Evolutionary conservation across 1,139 yeast genomes (phyloP).

Genomic region (Debaryomyces singareniensis): DNA sequence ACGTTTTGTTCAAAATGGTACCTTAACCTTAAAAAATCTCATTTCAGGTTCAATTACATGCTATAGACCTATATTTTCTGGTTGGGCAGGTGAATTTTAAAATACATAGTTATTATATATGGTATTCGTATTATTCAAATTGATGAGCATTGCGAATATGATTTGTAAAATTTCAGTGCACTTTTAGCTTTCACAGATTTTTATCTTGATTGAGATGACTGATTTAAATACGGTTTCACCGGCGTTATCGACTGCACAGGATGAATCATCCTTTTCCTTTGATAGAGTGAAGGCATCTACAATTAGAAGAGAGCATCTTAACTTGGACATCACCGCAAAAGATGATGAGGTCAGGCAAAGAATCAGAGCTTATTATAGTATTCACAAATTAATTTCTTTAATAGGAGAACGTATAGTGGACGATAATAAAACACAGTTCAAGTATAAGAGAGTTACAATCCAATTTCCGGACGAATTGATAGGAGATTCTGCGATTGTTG

Average conservation of each 20-base stretch:
- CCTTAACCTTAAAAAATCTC: constrained; percentile 36
- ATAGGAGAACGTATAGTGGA: constrained; percentile 19
- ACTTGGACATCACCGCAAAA: constrained; percentile 14
- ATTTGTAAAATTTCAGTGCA: too few relatives aligned
- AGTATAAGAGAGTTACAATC: constrained; percentile 55
- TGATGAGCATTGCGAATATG: too few relatives aligned
- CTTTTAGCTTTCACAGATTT: too few relatives aligned
- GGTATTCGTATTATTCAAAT: too few relatives aligned
- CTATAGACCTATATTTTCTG: constrained; percentile 50
- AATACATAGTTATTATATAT: too few relatives aligned
- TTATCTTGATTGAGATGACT: constrained; percentile 9
- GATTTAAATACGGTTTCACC: constrained; percentile 37
- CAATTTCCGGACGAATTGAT: constrained; percentile 87
- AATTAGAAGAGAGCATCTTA: constrained; percentile 28
- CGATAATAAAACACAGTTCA: constrained; percentile 11
- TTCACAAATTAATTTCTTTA: constrained; percentile 37
- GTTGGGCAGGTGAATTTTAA: constrained; percentile 39
- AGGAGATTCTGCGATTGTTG: constrained; percentile 70
- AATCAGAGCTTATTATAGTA: constrained; percentile 45
- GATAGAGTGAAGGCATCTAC: constrained; percentile 25
- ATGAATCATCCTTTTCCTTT: constrained; percentile 43
- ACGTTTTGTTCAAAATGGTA: constrained; percentile 42
- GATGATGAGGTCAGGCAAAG: constrained; percentile 21
- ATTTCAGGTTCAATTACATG: constrained; percentile 43
- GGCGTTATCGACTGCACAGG: constrained; percentile 54